A percentile compares a stretch with the other conserved stretches of the same genome.
phyloP scores from a whole-genome alignment of 139 green algal genomes.

The Chlamydomonas sp. region DNA sequence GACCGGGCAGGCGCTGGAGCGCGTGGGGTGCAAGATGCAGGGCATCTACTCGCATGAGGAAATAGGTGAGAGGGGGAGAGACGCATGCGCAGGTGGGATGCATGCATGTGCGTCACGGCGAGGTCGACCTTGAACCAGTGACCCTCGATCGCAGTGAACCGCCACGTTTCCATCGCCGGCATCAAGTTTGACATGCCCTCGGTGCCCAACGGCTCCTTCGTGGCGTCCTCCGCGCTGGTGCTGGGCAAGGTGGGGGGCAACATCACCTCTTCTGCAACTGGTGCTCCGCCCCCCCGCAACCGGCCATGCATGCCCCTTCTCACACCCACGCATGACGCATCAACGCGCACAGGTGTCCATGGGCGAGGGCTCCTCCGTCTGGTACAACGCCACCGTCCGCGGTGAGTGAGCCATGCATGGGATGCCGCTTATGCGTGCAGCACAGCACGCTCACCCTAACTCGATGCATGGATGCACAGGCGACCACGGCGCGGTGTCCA shows the following conservation, averaged over 20 bases:
- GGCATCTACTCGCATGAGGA: constrained; percentile 82
- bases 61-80: constrained; percentile 71
- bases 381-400: constrained; percentile 81
- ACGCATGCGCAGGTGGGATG: too few relatives aligned
- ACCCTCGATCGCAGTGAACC: constrained; percentile 39
- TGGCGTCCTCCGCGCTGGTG: constrained; percentile 81
- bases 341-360: constrained; percentile 1
- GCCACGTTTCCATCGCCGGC: constrained; percentile 23
- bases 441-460: background rate
- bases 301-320: too few relatives aligned
- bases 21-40: constrained; percentile 73
- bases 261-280: background rate
- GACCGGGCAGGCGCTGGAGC: constrained; percentile 86
- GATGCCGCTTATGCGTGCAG: background rate
- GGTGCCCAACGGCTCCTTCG: constrained; percentile 59
- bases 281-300: background rate
- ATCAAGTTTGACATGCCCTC: constrained; percentile 41
- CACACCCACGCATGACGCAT: constrained; percentile 56
- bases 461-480: constrained; percentile 54
- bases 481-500: constrained; percentile 71
- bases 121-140: too few relatives aligned
- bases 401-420: constrained; percentile 46
- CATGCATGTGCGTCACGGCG: too few relatives aligned
- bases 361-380: constrained; percentile 62
- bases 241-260: constrained; percentile 74